phyloP scores from a whole-genome alignment of 192 early-diverging fungal species.

The Globomyces pollinis-pini region DNA sequence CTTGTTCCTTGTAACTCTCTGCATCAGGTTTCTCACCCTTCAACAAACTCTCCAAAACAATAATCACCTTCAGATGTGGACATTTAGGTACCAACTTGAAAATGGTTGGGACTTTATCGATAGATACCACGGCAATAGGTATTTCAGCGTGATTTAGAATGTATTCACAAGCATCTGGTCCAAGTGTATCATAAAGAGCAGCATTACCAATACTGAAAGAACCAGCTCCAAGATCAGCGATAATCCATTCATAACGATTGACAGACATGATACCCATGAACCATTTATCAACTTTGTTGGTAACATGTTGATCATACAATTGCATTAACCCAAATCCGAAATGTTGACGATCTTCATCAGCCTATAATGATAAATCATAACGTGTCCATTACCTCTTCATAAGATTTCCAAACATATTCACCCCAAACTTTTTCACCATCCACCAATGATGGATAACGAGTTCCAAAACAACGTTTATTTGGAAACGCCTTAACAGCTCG shows the following conservation, averaged over 20 bases:
- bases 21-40: too few relatives aligned
- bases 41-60: conserved; percentile 65
- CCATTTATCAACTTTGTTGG: too few relatives aligned
- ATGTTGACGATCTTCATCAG: too few relatives aligned
- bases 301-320: conserved; percentile 14
- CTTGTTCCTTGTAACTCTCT: conserved; percentile 20
- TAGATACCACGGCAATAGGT: conserved; percentile 45
- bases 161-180: conserved; percentile 50
- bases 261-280: conserved; percentile 25
- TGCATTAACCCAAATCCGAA: conserved; percentile 32
- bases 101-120: conserved; percentile 30
- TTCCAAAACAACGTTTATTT: too few relatives aligned
- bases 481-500: too few relatives aligned
- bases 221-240: conserved; percentile 62
- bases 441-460: too few relatives aligned
- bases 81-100: conserved; percentile 51
- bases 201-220: conserved; percentile 53
- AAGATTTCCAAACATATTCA: conserved; percentile 37
- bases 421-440: too few relatives aligned
- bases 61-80: conserved; percentile 61
- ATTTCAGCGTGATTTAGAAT: conserved; percentile 69
- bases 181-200: conserved; percentile 76
- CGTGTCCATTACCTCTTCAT: conserved; percentile 11
- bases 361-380: too few relatives aligned
- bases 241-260: conserved; percentile 35